These are phyloP conservation scores for Trichophyton benhamiae DNA, from an alignment of 2,329 filamentous ascomycete genomes.

Conservation along the genomic window DNA sequence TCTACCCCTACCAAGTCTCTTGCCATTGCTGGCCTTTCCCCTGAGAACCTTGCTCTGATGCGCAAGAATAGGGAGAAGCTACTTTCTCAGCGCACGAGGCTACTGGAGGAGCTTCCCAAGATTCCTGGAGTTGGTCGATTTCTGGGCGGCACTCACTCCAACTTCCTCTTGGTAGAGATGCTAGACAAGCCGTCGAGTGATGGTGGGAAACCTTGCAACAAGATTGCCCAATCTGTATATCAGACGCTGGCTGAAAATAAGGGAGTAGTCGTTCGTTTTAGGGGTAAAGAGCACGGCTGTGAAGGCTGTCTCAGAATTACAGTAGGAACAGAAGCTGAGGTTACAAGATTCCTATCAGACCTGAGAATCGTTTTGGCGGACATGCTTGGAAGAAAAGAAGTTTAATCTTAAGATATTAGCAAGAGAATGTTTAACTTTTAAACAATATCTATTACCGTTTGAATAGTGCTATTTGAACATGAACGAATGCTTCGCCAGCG, in stretches of 20 bases:
- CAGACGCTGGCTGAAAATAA: conserved; percentile 69
- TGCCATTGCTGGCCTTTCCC: conserved; percentile 58
- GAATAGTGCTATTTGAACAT: not conserved
- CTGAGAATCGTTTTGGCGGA: conserved; percentile 43
- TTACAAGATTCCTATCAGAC: conserved; percentile 62
- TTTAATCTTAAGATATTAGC: too few relatives aligned
- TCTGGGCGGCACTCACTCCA: conserved; percentile 66
- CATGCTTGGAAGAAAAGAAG: conserved; percentile 24
- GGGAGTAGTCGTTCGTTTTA: conserved; percentile 85
- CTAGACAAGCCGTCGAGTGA: conserved; percentile 47
- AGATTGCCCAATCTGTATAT: conserved; percentile 66
- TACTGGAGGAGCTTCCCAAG: conserved; percentile 59
- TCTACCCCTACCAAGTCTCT: conserved; percentile 75
- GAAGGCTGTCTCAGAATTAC: conserved; percentile 81
- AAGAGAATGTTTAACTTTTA: not conserved
- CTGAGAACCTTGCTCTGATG: conserved; percentile 61
- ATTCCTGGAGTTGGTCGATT: conserved; percentile 70
- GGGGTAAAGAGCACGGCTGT: conserved; percentile 86
- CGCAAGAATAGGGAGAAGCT: conserved; percentile 55
- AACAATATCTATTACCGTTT: not conserved
- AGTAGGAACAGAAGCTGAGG: conserved; percentile 78
- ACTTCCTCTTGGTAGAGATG: conserved; percentile 87
- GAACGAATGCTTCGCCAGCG: not conserved
- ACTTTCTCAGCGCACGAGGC: conserved; percentile 60
- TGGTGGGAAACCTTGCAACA: conserved; percentile 63